Conservation (phyloP, 2,329 filamentous ascomycete species). For the Helotiales sp. region DNA sequence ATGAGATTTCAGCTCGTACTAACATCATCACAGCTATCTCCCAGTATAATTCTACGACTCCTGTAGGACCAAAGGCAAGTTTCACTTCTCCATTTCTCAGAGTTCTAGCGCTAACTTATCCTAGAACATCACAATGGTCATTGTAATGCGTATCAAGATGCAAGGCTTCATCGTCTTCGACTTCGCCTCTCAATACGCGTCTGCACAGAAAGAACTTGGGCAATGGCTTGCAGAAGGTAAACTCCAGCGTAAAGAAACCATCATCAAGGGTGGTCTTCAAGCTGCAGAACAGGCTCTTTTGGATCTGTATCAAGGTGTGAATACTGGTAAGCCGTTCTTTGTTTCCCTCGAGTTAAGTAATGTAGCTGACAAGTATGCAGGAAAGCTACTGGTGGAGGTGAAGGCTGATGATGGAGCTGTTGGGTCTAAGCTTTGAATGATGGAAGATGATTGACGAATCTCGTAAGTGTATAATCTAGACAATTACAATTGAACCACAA, state of each 20-base stretch:
- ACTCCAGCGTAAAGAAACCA: conserved; percentile 69
- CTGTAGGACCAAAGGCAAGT: conserved; percentile 53
- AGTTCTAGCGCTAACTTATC: conserved; percentile 7
- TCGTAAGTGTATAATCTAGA: conserved; percentile 1
- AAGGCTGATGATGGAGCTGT: conserved; percentile 37
- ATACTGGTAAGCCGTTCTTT: conserved; percentile 58
- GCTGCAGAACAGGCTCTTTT: conserved; percentile 63
- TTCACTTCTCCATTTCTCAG: neutral
- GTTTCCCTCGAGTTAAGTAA: neutral
- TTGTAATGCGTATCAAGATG: conserved; percentile 58
- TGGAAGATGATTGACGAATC: neutral
- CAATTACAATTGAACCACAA: neutral
- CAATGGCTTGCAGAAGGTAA: conserved; percentile 72
- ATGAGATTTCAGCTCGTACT: neutral
- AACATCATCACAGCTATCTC: conserved; percentile 48
- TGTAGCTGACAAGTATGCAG: conserved; percentile 14
- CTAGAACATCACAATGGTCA: conserved; percentile 52
- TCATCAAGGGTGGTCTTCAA: conserved; percentile 67
- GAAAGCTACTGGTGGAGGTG: conserved; percentile 57
- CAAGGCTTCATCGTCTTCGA: conserved; percentile 76
- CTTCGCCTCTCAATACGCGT: conserved; percentile 55
- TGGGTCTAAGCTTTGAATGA: conserved; percentile 6
- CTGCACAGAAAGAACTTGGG: conserved; percentile 60
- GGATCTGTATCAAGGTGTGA: conserved; percentile 66
- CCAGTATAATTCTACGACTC: conserved; percentile 62